Evolutionary conservation across 805 yeast genomes (phyloP).

Genomic region (Torulaspora gathmanii): DNA sequence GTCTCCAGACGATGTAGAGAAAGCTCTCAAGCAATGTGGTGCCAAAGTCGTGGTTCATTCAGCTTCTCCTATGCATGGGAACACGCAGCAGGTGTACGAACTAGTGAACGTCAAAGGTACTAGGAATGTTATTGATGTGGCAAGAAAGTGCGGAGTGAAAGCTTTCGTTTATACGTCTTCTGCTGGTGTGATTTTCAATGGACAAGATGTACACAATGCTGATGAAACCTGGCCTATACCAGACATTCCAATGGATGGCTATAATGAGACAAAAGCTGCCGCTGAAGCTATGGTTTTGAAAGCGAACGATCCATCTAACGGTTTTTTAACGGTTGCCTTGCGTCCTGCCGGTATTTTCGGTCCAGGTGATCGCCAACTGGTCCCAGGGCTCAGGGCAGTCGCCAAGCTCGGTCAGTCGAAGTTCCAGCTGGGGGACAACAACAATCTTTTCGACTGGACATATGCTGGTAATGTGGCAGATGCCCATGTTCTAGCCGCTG

Average conservation of each 20-base stretch:
- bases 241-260: slow-evolving; percentile 88
- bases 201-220: slow-evolving; percentile 86
- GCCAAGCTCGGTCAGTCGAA: slow-evolving; percentile 81
- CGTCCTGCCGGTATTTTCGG: slow-evolving; percentile 99
- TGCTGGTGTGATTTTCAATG: slow-evolving; percentile 96
- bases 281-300: slow-evolving; percentile 80
- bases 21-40: slow-evolving; percentile 52
- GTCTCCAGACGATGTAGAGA: slow-evolving; percentile 57
- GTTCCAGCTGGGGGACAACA: slow-evolving; percentile 91
- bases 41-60: slow-evolving; percentile 87
- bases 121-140: slow-evolving; percentile 59
- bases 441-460: slow-evolving; percentile 92
- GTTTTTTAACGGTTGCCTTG: slow-evolving; percentile 72
- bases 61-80: slow-evolving; percentile 94
- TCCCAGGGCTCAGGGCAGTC: slow-evolving; percentile 84
- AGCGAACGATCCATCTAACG: slow-evolving; percentile 56
- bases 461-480: slow-evolving; percentile 98
- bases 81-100: slow-evolving; percentile 72
- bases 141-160: slow-evolving; percentile 45
- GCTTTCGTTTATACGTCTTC: slow-evolving; percentile 92
- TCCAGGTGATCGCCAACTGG: slow-evolving; percentile 95
- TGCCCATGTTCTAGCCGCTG: slow-evolving; percentile 90
- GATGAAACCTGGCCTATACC: slow-evolving; percentile 96
- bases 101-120: slow-evolving; percentile 93
- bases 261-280: slow-evolving; percentile 87